Evolutionary conservation across 1,139 yeast species (phyloP), one percentile per base, ranked within the genome.

Genomic region (Eremothecium gossypii): DNA sequence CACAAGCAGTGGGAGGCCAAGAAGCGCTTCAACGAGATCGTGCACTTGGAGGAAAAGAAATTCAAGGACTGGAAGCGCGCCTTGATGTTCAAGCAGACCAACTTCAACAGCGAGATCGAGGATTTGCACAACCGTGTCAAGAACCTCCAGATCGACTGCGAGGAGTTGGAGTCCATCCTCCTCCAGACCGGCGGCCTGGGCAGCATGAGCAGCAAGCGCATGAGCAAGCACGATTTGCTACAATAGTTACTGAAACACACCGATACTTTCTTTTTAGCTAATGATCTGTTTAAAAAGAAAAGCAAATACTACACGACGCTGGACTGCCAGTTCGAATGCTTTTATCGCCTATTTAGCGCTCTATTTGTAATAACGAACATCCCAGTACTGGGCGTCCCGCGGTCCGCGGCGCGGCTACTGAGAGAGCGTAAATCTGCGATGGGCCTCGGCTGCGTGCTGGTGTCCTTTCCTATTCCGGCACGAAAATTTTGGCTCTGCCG

Each of bases 11-110:
- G 65, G 45, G 58, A 66, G 40, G 61, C 74, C 47, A 73, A 73
- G 51, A 66, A 63, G 45, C 68, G 65, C 45, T 74, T 76, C 51
- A 69, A 71, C n/a, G 69, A 66, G 14, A 63, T 72, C 27, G 72
- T 79, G 33, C 57, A 61, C 26, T 52, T 61, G 27, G 84, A 83
- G 57, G 86, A 82, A 51, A 66, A 62, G 43, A 71, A 76, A 49
- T 82, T 83, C 54, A 74, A 74, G 53, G 76, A 73, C 34, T 83
- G 91, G 89, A 77, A 77, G 49, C 61, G 61, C 39, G 77, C 74
- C 3, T 67, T 84, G 43, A 67, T 74, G 38, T 67, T 65, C 13
- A 74, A 74, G 51, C 91, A 83, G 58, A 67, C 68, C 27, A 61
- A 61, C 41, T 71, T 77, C 52, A 81, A 81, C 51, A 59, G 64